Percentiles rank a stretch among this genome's conserved stretches.
phyloP scores from a whole-genome alignment of 108 stramenopile genomes.

The Nannochloropsis gaditana region DNA sequence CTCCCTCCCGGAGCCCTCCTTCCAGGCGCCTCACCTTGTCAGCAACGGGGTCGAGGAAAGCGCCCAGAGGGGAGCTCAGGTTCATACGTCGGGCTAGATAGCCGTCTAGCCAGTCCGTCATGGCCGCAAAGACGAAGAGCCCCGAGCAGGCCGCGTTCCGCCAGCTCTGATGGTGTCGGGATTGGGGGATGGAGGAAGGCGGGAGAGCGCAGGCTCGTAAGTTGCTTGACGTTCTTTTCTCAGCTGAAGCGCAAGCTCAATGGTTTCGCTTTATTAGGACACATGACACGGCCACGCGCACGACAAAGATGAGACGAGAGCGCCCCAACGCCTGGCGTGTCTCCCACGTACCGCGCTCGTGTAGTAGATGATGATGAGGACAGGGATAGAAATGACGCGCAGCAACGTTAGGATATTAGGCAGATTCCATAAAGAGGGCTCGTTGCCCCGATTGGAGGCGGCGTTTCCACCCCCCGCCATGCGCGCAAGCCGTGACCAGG shows the following conservation, averaged over 20 bases:
- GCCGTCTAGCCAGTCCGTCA: conserved; percentile 89
- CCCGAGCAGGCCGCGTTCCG: conserved; percentile 39
- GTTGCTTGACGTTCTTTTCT: neutral
- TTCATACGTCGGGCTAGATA: conserved; percentile 73
- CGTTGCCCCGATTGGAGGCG: neutral
- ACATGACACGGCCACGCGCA: no score
- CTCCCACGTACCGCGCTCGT: neutral
- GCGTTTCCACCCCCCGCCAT: neutral
- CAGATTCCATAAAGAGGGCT: conserved; percentile 36
- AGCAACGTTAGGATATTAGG: conserved; percentile 39
- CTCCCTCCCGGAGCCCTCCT: no score
- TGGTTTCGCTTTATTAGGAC: no score
- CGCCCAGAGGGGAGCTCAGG: conserved; percentile 70
- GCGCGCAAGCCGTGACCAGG: neutral
- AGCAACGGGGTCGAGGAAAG: conserved; percentile 93
- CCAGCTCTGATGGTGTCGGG: neutral
- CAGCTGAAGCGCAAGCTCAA: neutral
- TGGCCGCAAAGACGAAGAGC: conserved; percentile 38
- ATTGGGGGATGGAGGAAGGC: neutral
- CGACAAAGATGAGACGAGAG: neutral
- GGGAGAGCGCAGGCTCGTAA: neutral
- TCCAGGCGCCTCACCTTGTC: conserved; percentile 63
- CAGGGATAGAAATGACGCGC: conserved; percentile 30
- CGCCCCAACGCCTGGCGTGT: neutral
- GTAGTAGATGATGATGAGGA: neutral